Evolutionary conservation across 257 asterid species (phyloP).

Genomic region (Fraxinus americana): DNA sequence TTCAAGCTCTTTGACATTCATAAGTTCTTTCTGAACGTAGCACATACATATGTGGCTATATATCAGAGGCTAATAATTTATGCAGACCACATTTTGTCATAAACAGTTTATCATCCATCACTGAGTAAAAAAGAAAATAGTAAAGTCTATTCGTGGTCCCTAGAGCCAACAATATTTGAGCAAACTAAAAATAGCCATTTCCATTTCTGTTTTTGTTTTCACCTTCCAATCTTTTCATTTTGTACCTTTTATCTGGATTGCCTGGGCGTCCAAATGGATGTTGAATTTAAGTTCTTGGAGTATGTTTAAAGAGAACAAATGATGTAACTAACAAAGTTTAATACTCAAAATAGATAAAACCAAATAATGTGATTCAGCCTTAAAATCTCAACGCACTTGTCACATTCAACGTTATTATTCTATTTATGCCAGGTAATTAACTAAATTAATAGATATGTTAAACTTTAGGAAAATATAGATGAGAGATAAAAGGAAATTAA

Average conservation of each 20-base stretch:
- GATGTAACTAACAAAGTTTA: conserved; percentile 2
- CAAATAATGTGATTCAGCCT: conserved; percentile 1
- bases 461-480: conserved; percentile 1
- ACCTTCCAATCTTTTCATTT: background rate
- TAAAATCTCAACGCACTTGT: conserved; percentile 12
- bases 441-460: conserved; percentile 3
- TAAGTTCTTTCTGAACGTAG: background rate
- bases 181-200: background rate
- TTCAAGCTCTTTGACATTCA: conserved; percentile 15
- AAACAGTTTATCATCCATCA: conserved; percentile 13
- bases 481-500: background rate
- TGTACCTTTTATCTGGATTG: conserved; percentile 6
- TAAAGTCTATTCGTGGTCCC: background rate
- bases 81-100: conserved; percentile 7
- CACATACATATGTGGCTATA: background rate
- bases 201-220: background rate
- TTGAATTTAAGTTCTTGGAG: background rate
- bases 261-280: background rate
- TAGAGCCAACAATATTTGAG: conserved; percentile 9
- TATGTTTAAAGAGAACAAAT: conserved; percentile 7
- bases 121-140: background rate
- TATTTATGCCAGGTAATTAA: background rate
- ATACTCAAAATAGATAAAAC: background rate
- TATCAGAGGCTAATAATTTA: conserved; percentile 9
- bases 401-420: background rate